Base-by-base conservation (phyloP, 768 basidiomycete genomes). In the Fomitopsis serialis region DNA sequence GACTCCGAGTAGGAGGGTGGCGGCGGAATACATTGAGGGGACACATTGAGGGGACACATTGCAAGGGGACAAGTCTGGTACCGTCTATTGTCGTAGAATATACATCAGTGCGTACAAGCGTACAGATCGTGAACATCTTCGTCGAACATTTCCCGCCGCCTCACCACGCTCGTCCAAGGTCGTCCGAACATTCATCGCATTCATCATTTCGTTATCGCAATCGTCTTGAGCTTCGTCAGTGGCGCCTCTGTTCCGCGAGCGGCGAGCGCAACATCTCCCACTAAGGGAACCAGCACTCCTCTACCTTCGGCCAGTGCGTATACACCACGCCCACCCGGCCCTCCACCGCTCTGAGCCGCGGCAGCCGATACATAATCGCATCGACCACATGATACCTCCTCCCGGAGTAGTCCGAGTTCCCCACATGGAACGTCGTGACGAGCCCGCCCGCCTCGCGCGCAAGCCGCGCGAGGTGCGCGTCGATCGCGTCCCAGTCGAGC, bases 401-500 rank as follows among this genome's bases (percentile, higher is more conserved):
- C 17, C 23, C 23, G 4, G 23, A 19, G n/a, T 47, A 47, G 46
- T 47, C 46, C 23, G 29, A 47, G 46, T 47, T 47, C 5, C n/a
- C 25, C 6, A 47, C 46, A 17, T 47, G 46, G 46, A 47, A 47
- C 23, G 23, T 47, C 29, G 46, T 47, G 12, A 47, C 46, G 8
- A 47, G 46, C 29, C n/a, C 29, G 25, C 29, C 46, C 24, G 46
- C 19, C 46, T 37, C 48, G 19, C 32, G 32, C 35, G 35, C 48
- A 11, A 49, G 36, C 34, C 48, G 32, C 8, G 7, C 22, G 11
- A 49, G 48, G 34, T 49, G 48, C 34, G 34, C 35, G 35, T 49
- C 48, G 22, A 49, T 49, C n/a, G 12, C n/a, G 17, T 36, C 48
- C 48, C 48, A 49, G 48, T 49, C 48, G 25, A 49, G 48, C 32